phyloP scores from a whole-genome alignment of 352 stramenopile genomes.

The Pythium phragmitis region DNA sequence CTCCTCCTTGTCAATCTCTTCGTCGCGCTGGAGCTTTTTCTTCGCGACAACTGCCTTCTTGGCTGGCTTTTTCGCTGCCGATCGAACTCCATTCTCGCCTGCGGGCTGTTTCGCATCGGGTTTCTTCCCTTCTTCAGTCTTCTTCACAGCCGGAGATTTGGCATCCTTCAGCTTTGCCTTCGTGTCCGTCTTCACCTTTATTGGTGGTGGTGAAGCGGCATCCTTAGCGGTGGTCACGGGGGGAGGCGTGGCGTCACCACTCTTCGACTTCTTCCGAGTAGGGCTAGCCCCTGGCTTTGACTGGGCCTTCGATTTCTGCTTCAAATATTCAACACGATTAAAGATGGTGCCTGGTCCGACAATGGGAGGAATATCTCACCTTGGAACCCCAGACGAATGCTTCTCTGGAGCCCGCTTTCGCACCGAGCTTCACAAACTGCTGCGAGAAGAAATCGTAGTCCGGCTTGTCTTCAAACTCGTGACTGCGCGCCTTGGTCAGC shows the following conservation, averaged over 20 bases:
- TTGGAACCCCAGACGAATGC: slow-evolving; percentile 53
- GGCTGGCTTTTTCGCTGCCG: slow-evolving; percentile 1
- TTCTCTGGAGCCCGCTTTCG: slow-evolving; percentile 31
- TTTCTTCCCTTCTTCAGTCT: slow-evolving; percentile 10
- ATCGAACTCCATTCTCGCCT: background rate
- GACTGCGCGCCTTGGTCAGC: slow-evolving; percentile 55
- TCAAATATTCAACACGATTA: background rate
- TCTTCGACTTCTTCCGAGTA: slow-evolving; percentile 27
- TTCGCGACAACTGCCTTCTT: slow-evolving; percentile 16
- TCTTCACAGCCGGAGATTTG: background rate
- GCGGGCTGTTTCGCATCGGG: background rate
- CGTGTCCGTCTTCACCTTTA: background rate
- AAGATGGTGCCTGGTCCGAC: background rate
- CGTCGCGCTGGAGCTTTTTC: background rate
- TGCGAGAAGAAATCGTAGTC: slow-evolving; percentile 72
- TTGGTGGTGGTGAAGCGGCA: background rate
- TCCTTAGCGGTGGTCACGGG: background rate
- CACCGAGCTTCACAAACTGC: slow-evolving; percentile 53
- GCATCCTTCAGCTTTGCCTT: background rate
- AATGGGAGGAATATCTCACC: slow-evolving; percentile 5
- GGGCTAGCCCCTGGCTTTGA: slow-evolving; percentile 9
- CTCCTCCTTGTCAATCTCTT: slow-evolving; percentile 6
- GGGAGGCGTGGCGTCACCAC: slow-evolving; percentile 4
- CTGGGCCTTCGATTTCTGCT: slow-evolving; percentile 8
- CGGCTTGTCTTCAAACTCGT: slow-evolving; percentile 70